Conservation (phyloP, 768 basidiomycete species). For the Termitomyces sp. region DNA sequence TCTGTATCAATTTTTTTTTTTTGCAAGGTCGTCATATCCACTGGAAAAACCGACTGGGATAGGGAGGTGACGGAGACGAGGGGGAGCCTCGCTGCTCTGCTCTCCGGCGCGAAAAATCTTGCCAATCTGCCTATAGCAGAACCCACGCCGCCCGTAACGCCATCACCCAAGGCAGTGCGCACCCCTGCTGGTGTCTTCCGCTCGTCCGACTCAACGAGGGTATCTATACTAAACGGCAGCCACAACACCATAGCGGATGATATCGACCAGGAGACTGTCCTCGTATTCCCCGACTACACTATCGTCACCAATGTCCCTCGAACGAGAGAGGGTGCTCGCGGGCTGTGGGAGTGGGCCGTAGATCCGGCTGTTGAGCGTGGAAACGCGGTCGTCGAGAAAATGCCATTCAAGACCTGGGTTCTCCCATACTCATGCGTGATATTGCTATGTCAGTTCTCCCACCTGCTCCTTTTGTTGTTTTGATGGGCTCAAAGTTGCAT, state of each 20-base stretch:
- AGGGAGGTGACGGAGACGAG: constrained; percentile 68
- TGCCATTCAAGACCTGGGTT: constrained; percentile 61
- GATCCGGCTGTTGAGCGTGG: constrained; percentile 50
- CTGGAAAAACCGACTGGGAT: constrained; percentile 87
- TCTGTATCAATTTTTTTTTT: not conserved
- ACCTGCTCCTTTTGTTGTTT: constrained; percentile 1
- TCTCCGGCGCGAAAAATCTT: constrained; percentile 30
- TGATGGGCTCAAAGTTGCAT: not conserved
- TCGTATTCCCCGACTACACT: constrained; percentile 92
- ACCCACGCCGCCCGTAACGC: constrained; percentile 19
- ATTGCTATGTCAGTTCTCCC: constrained; percentile 64
- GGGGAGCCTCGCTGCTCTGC: constrained; percentile 63
- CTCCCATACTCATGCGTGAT: constrained; percentile 90
- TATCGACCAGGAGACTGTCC: constrained; percentile 63
- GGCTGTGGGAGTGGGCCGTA: constrained; percentile 60
- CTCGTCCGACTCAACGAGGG: constrained; percentile 44
- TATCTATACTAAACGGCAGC: constrained; percentile 82
- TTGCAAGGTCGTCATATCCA: constrained; percentile 82
- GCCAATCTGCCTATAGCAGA: constrained; percentile 21
- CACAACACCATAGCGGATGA: constrained; percentile 68
- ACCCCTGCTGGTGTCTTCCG: constrained; percentile 51
- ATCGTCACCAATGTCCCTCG: constrained; percentile 69
- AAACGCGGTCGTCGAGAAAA: constrained; percentile 37
- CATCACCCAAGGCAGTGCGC: constrained; percentile 22
- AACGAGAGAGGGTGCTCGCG: constrained; percentile 57